Percentiles rank a stretch among this genome's conserved stretches.
Evolutionary conservation across 1,284 basidiomycete genomes (phyloP).

Genomic region (Heimioporus retisporus): DNA sequence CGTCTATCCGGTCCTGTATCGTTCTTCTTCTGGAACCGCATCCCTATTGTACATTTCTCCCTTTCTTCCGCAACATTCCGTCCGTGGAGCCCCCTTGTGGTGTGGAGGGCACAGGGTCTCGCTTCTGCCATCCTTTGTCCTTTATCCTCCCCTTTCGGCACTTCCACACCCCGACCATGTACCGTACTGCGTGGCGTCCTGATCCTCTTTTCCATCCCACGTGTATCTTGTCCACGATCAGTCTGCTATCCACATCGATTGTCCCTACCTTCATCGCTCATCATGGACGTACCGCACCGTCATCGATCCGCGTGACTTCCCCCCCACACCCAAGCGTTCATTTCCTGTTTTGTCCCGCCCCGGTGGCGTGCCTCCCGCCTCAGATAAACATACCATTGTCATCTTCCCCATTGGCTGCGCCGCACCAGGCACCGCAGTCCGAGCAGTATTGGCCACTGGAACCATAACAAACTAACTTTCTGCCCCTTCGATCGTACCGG

Average conservation of each 20-base stretch:
- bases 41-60: constrained; percentile 7
- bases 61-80: constrained; percentile 7
- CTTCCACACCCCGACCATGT: not conserved
- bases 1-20: constrained; percentile 21
- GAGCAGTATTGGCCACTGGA: constrained; percentile 8
- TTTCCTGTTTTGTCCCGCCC: constrained; percentile 17
- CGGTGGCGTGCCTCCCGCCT: constrained; percentile 11
- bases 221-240: constrained; percentile 19
- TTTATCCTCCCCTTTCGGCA: constrained; percentile 10
- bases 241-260: constrained; percentile 29
- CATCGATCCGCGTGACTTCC: constrained; percentile 23
- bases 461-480: too few species aligned
- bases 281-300: constrained; percentile 1
- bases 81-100: constrained; percentile 14
- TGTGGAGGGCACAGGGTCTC: constrained; percentile 31
- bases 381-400: constrained; percentile 1
- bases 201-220: constrained; percentile 15
- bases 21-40: constrained; percentile 21
- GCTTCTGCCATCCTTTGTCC: not conserved
- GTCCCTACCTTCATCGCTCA: constrained; percentile 14
- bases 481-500: constrained; percentile 2
- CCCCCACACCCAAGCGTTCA: constrained; percentile 18
- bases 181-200: constrained; percentile 11
- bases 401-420: constrained; percentile 6
- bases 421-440: constrained; percentile 17